Evolutionary conservation across 768 basidiomycete genomes (phyloP).

Genomic region (Chiua virens): DNA sequence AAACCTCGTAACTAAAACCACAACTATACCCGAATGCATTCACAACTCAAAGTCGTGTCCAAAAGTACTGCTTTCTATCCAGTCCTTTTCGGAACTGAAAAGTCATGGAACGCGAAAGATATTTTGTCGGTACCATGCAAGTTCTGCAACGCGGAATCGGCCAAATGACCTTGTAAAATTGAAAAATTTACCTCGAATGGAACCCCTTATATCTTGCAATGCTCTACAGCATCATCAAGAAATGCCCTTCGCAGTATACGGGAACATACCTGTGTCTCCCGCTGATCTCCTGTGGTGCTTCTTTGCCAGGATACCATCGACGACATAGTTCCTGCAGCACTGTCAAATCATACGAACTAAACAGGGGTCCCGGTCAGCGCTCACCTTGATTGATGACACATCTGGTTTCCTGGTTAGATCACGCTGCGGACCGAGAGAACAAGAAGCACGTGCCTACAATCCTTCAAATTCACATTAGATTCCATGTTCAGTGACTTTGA

Average conservation of each 20-base stretch:
- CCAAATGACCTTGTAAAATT: neutral
- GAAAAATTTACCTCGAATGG: constrained; percentile 59
- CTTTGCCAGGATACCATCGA: constrained; percentile 61
- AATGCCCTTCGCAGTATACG: neutral
- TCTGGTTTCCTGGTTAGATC: constrained; percentile 41
- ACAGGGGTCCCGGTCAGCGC: neutral
- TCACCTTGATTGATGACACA: constrained; percentile 80
- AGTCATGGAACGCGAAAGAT: constrained; percentile 52
- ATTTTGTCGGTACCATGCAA: constrained; percentile 76
- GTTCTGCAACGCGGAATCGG: constrained; percentile 45
- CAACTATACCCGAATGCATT: no score
- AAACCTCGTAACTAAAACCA: no score
- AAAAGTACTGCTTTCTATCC: no score
- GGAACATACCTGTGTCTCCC: constrained; percentile 56
- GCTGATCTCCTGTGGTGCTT: constrained; percentile 29
- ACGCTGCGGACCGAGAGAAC: neutral
- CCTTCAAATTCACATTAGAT: constrained; percentile 32
- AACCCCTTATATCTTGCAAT: constrained; percentile 75
- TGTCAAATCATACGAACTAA: neutral
- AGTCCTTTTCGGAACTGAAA: neutral
- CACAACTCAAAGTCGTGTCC: no score
- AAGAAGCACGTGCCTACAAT: constrained; percentile 60
- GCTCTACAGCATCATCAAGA: constrained; percentile 49
- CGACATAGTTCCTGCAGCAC: constrained; percentile 62
- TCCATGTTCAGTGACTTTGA: neutral